Conservation (phyloP, 208 protist genomes). For the Leishmania braziliensis region DNA sequence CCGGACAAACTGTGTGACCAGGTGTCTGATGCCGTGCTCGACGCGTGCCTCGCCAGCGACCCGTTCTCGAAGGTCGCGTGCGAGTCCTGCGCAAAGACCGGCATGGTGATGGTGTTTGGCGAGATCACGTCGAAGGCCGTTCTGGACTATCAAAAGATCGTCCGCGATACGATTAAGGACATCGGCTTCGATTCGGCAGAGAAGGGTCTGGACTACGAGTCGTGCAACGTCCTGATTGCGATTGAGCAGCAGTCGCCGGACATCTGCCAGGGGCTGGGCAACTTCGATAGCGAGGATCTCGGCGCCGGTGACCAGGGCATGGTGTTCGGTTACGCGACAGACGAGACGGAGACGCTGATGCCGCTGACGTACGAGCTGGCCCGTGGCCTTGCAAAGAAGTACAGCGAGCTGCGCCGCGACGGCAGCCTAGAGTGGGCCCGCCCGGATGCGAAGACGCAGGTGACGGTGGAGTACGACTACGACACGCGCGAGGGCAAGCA, state of each 20-base stretch:
- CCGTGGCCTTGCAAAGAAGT: conserved; percentile 91
- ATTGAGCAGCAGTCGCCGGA: conserved; percentile 99
- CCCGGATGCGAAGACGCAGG: conserved; percentile 99
- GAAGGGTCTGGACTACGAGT: conserved; percentile 98
- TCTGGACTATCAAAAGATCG: conserved; percentile 98
- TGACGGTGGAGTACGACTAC: conserved; percentile 99
- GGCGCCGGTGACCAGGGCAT: conserved; percentile 99
- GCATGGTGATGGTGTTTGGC: conserved; percentile 99
- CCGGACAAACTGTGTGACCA: conserved; percentile 99
- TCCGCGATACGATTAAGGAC: conserved; percentile 96
- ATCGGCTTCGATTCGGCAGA: conserved; percentile 98
- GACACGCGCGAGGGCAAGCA: conserved; percentile 82
- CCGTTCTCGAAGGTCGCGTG: conserved; percentile 98
- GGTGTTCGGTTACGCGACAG: conserved; percentile 99
- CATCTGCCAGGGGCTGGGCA: conserved; percentile 98
- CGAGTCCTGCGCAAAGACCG: conserved; percentile 98
- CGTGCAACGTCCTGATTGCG: conserved; percentile 97
- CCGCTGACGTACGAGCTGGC: conserved; percentile 98
- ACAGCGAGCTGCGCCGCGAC: conserved; percentile 97
- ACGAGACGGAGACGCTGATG: conserved; percentile 99
- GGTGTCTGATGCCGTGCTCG: conserved; percentile 99
- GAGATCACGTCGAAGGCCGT: conserved; percentile 99
- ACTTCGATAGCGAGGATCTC: conserved; percentile 94
- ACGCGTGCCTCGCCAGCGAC: conserved; percentile 98
- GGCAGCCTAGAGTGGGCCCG: conserved; percentile 94